phyloP scores from a whole-genome alignment of 2,329 filamentous ascomycete species.

The Dendrostoma leiphaemia region DNA sequence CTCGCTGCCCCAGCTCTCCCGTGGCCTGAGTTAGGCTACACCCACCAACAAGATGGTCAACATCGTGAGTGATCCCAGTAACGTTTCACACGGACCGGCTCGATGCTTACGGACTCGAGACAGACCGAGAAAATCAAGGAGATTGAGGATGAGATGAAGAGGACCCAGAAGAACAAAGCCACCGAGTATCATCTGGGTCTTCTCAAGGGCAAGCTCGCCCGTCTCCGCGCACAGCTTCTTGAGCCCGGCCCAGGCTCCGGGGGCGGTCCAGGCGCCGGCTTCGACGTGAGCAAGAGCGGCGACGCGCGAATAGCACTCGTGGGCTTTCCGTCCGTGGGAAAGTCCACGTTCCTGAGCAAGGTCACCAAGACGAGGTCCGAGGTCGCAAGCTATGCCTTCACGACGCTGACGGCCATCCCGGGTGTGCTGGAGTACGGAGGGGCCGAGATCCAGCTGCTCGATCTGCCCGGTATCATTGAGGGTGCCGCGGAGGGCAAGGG shows the following conservation, averaged over 20 bases:
- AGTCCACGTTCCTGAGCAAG: slow-evolving; percentile 98
- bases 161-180: slow-evolving; percentile 81
- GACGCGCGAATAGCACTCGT: slow-evolving; percentile 96
- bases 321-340: slow-evolving; percentile 97
- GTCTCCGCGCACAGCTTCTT: slow-evolving; percentile 88
- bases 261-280: slow-evolving; percentile 76
- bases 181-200: slow-evolving; percentile 93
- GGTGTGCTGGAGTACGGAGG: slow-evolving; percentile 97
- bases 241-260: slow-evolving; percentile 82
- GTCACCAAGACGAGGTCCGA: slow-evolving; percentile 98
- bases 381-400: slow-evolving; percentile 95
- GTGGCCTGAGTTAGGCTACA: slow-evolving; percentile 15
- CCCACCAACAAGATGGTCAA: slow-evolving; percentile 76
- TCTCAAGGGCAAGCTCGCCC: slow-evolving; percentile 96
- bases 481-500: slow-evolving; percentile 95
- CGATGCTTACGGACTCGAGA: too few species aligned
- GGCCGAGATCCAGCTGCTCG: slow-evolving; percentile 95
- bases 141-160: slow-evolving; percentile 99
- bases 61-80: slow-evolving; percentile 50
- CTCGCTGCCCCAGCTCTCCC: too few species aligned
- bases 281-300: slow-evolving; percentile 92
- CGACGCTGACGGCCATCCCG: slow-evolving; percentile 93
- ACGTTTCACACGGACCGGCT: too few species aligned
- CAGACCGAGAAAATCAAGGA: slow-evolving; percentile 98
- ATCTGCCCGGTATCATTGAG: slow-evolving; percentile 97